A percentile compares a stretch with the other conserved stretches of the same genome.
These are phyloP conservation scores for Saccharum officinarum DNA, from an alignment of 176 grass and related monocot genomes.

Conservation along the genomic window DNA sequence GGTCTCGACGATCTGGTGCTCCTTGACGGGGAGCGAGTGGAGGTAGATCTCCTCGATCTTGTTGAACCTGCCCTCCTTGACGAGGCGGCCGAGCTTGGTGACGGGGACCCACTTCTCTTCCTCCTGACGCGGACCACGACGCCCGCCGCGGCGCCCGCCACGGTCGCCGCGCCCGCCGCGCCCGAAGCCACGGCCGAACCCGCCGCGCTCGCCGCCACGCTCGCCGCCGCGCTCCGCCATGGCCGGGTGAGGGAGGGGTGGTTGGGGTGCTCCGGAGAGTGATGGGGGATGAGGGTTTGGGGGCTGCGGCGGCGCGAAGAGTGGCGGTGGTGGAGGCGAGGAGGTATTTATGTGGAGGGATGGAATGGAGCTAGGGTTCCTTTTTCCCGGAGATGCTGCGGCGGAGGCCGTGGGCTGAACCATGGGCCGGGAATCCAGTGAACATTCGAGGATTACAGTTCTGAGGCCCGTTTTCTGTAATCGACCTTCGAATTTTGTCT, in stretches of 20 bases:
- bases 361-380: constrained; percentile 32
- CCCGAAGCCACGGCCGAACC: constrained; percentile 66
- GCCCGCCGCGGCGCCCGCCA: constrained; percentile 51
- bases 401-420: background rate
- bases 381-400: constrained; percentile 3
- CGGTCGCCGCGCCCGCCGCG: constrained; percentile 58
- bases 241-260: background rate
- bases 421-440: too few relatives aligned
- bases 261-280: background rate
- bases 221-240: constrained; percentile 69
- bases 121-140: constrained; percentile 51
- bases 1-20: constrained; percentile 77
- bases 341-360: constrained; percentile 29
- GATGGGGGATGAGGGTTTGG: constrained; percentile 5
- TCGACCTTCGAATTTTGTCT: background rate
- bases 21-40: constrained; percentile 93
- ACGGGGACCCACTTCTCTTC: constrained; percentile 95
- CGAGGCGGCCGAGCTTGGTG: constrained; percentile 88
- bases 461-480: background rate
- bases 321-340: background rate
- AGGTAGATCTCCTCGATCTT: constrained; percentile 87
- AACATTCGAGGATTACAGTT: too few relatives aligned
- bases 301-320: constrained; percentile 33
- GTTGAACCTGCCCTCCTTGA: constrained; percentile 49
- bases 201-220: constrained; percentile 43